Base-by-base conservation (phyloP, 2,329 filamentous ascomycete species). In the Albifimbria verrucaria region DNA sequence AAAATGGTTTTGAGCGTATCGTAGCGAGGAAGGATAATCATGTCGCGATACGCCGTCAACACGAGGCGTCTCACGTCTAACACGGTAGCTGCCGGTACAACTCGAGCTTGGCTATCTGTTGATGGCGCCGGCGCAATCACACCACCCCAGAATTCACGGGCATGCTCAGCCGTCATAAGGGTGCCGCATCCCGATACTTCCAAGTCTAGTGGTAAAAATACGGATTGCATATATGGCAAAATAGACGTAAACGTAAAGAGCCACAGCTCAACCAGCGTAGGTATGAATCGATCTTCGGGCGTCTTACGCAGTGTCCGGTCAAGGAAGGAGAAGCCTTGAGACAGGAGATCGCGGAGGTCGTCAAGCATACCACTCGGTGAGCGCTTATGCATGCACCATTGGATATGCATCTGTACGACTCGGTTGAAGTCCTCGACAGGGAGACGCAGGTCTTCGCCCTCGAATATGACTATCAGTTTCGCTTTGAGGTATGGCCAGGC, bases 211-310 rank as follows among this genome's bases (percentile, higher is more conserved):
- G 92, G 94, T 2, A 99, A 76, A 66, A 99, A 97, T 1, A 97
- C 92, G 1, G 93, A 92, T 73, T 97, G 93, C 62, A 99, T 86
- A 65, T 96, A 97, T 0, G 94, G 94, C 5, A 97, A 73, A 36
- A 97, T 90, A 7, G 84, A 89, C 3, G 91, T 93, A 64, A 97
- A 97, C 0, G 94, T 92, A 46, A 94, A 86, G 54, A 95, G 83
- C 94, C 94, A 99, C 65, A 97, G 86, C 66, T 96, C 91, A 2
- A 97, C 93, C 1, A 99, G 78, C 52, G 91, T 86, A 0, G 91
- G 90, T 21, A 97, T 91, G n/a, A 97, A 81, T 28, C 88, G 83
- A 55, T 96, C 92, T 64, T 97, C 93, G 0, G 90, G 81, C 1
- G 91, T 86, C 45, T 84, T 83, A 48, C 87, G 83, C 18, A 97